A percentile compares a stretch with the other conserved stretches of the same genome.
phyloP scores from a whole-genome alignment of 106 monocot genomes.

The Dendrobium huoshanense region DNA sequence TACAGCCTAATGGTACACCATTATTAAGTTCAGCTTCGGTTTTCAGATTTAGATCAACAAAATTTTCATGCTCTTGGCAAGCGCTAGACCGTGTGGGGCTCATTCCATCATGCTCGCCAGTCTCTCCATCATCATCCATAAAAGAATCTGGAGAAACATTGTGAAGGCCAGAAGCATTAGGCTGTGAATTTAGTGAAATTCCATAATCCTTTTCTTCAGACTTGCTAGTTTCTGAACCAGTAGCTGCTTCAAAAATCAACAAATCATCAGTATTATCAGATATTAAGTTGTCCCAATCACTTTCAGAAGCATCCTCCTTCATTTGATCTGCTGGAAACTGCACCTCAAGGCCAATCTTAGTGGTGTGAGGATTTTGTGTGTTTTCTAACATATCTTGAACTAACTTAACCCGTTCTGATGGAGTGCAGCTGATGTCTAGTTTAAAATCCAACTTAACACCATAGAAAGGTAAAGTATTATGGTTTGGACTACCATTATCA shows the following conservation, averaged over 20 bases:
- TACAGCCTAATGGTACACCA: conserved; percentile 15
- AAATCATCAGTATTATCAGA: conserved; percentile 40
- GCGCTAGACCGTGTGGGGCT: conserved; percentile 18
- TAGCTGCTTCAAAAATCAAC: conserved; percentile 31
- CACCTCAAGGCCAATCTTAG: conserved; percentile 17
- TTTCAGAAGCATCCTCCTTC: conserved; percentile 30
- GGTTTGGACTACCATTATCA: conserved; percentile 68
- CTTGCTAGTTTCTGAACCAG: conserved; percentile 16
- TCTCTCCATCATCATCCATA: conserved; percentile 1
- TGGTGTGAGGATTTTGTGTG: conserved; percentile 18
- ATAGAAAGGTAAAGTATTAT: conserved; percentile 43
- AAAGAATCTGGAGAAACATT: conserved; percentile 12
- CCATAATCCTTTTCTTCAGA: conserved; percentile 8
- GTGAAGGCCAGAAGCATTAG: conserved; percentile 13
- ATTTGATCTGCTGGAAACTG: conserved; percentile 5
- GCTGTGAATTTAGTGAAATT: conserved; percentile 13
- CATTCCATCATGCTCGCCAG: conserved; percentile 16
- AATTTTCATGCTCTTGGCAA: conserved; percentile 16
- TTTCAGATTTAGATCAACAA: conserved; percentile 17
- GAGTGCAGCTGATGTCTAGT: conserved; percentile 15
- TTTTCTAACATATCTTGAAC: conserved; percentile 31
- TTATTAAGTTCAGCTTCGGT: conserved; percentile 11
- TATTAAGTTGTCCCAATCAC: conserved; percentile 51
- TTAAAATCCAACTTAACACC: conserved; percentile 39
- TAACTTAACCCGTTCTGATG: conserved; percentile 15